Evolutionary conservation across 345 rosid species (phyloP).

Genomic region (Kernera saxatilis): DNA sequence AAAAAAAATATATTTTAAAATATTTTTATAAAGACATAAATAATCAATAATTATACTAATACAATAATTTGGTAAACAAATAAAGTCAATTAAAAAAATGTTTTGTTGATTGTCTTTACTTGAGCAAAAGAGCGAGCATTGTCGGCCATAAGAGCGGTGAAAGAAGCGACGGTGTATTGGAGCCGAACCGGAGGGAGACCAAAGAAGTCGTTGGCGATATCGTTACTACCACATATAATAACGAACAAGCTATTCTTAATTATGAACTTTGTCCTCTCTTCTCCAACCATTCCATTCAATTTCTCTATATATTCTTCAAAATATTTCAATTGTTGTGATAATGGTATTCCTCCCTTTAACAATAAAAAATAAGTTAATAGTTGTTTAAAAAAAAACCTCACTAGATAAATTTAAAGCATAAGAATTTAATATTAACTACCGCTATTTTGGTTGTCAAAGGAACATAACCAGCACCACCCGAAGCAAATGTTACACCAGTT

Average conservation of each 20-base stretch:
- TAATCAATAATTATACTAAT: not conserved
- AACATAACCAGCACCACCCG: constrained; percentile 55
- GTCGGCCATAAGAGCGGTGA: constrained; percentile 38
- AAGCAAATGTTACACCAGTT: constrained; percentile 69
- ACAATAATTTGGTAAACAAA: not conserved
- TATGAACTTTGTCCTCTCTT: constrained; percentile 36
- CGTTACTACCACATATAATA: constrained; percentile 52
- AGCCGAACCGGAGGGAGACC: constrained; percentile 15
- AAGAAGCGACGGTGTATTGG: constrained; percentile 33
- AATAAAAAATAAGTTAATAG: not conserved
- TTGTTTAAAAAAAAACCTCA: not conserved
- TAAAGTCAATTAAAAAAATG: too few relatives aligned
- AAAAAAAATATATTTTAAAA: not conserved
- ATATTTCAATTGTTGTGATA: constrained; percentile 36
- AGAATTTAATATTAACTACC: constrained; percentile 23
- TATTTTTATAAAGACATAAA: not conserved
- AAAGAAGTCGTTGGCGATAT: constrained; percentile 50
- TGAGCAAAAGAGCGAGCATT: constrained; percentile 39
- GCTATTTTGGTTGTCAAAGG: constrained; percentile 40
- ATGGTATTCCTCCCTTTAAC: constrained; percentile 36
- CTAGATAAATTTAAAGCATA: not conserved
- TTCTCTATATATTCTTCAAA: constrained; percentile 47
- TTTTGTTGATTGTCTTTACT: constrained; percentile 14
- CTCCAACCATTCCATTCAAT: constrained; percentile 38
- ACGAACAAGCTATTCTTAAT: constrained; percentile 37